These are phyloP conservation scores for Limnomonas spitsbergensis DNA, from an alignment of 139 green algal species.

Conservation along the genomic window DNA sequence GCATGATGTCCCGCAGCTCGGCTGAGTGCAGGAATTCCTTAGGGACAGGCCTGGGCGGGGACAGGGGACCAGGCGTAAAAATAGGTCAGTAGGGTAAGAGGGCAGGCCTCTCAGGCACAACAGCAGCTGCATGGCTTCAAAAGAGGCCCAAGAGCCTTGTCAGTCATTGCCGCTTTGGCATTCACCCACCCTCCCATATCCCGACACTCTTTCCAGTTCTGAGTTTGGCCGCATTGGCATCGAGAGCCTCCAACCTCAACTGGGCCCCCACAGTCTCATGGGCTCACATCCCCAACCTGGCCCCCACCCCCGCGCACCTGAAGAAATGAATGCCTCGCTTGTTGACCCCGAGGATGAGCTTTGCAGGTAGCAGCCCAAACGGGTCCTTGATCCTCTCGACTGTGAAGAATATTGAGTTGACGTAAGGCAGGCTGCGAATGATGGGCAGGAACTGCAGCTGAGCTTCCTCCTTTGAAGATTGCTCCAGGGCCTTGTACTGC, in stretches of 20 bases:
- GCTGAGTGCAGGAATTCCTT: slow-evolving; percentile 96
- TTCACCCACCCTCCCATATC: too few species aligned
- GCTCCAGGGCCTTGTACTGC: slow-evolving; percentile 76
- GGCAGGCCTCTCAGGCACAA: too few species aligned
- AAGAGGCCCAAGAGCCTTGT: too few species aligned
- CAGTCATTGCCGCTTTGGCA: too few species aligned
- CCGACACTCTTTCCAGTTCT: too few species aligned
- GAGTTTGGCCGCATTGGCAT: too few species aligned
- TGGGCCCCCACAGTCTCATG: too few species aligned
- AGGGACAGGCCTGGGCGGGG: slow-evolving; percentile 83
- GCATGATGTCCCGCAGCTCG: slow-evolving; percentile 97
- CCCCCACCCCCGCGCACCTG: slow-evolving; percentile 18
- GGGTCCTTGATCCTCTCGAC: slow-evolving; percentile 86
- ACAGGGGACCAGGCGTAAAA: too few species aligned
- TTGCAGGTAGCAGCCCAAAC: slow-evolving; percentile 89
- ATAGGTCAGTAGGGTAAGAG: too few species aligned
- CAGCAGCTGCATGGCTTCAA: too few species aligned
- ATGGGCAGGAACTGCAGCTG: slow-evolving; percentile 88
- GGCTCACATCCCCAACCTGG: too few species aligned
- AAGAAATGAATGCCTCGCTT: slow-evolving; percentile 92
- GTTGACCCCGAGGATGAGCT: slow-evolving; percentile 96
- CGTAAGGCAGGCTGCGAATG: slow-evolving; percentile 91
- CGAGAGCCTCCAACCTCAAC: too few species aligned
- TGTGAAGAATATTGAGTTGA: slow-evolving; percentile 62
- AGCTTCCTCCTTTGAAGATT: slow-evolving; percentile 86